A percentile compares a stretch with the other conserved stretches of the same genome.
Evolutionary conservation across 2,329 filamentous ascomycete species (phyloP).

Genomic region (Aspergillus fumigatiaffinis): DNA sequence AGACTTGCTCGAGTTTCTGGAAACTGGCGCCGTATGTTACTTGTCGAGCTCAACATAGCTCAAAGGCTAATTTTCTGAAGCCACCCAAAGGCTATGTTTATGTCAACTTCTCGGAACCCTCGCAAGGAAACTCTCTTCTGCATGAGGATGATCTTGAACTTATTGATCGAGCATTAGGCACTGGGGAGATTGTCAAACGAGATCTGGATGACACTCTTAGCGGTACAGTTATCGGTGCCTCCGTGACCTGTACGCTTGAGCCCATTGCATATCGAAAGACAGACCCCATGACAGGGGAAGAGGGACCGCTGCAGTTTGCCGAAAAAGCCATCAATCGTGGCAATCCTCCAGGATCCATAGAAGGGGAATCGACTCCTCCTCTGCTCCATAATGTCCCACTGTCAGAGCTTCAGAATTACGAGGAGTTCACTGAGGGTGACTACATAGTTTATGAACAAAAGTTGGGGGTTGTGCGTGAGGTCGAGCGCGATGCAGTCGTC

Average conservation of each 20-base stretch:
- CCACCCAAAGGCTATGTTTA: slow-evolving; percentile 52
- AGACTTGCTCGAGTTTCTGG: slow-evolving; percentile 23
- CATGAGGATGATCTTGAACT: slow-evolving; percentile 46
- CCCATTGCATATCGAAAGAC: slow-evolving; percentile 22
- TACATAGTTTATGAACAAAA: slow-evolving; percentile 54
- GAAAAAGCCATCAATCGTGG: slow-evolving; percentile 7
- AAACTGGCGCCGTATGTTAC: slow-evolving; percentile 16
- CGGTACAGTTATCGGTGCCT: slow-evolving; percentile 51
- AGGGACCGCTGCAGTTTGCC: slow-evolving; percentile 17
- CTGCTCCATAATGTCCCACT: slow-evolving; percentile 41
- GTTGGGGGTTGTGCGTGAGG: slow-evolving; percentile 51
- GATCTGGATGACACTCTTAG: slow-evolving; percentile 47
- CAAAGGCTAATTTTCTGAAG: slow-evolving; percentile 9
- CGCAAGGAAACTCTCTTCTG: slow-evolving; percentile 41
- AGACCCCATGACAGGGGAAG: slow-evolving; percentile 20
- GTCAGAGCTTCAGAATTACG: slow-evolving; percentile 44
- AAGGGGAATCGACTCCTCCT: slow-evolving; percentile 2
- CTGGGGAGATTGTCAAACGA: slow-evolving; percentile 55
- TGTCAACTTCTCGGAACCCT: slow-evolving; percentile 37
- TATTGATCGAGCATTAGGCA: slow-evolving; percentile 51
- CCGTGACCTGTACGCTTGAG: slow-evolving; percentile 44
- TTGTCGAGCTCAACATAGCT: neutral
- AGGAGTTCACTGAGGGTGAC: slow-evolving; percentile 48
- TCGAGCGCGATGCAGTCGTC: slow-evolving; percentile 49
- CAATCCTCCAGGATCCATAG: neutral